Evolutionary conservation across 768 basidiomycete genomes (phyloP).

Genomic region (Ramaria sp.): DNA sequence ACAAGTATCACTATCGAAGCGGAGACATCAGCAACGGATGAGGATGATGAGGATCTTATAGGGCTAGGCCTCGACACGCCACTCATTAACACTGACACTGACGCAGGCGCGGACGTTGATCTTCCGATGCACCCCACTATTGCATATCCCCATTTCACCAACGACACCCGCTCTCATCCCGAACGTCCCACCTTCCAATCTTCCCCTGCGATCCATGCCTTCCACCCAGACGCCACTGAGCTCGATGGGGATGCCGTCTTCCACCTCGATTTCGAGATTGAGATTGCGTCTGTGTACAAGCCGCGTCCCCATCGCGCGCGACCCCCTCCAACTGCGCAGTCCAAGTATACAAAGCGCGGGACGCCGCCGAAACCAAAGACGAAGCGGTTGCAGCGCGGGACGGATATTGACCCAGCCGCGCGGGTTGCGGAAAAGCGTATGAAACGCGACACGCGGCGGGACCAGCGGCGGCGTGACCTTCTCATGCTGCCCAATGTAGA

Average conservation of each 20-base stretch:
- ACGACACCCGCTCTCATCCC: slow-evolving; percentile 3
- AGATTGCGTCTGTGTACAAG: slow-evolving; percentile 64
- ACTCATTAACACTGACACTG: slow-evolving; percentile 21
- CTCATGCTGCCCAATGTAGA: slow-evolving; percentile 14
- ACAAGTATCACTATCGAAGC: slow-evolving; percentile 20
- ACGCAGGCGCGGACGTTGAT: slow-evolving; percentile 25
- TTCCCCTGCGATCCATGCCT: slow-evolving; percentile 1
- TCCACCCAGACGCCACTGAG: slow-evolving; percentile 22
- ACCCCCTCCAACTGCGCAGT: slow-evolving; percentile 18
- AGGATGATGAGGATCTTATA: neutral
- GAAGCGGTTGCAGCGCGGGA: neutral
- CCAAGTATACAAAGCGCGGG: slow-evolving; percentile 15
- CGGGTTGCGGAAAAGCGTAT: slow-evolving; percentile 31
- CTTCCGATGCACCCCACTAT: slow-evolving; percentile 11
- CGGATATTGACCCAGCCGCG: slow-evolving; percentile 14
- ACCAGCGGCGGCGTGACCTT: slow-evolving; percentile 27
- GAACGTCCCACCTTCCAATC: slow-evolving; percentile 8
- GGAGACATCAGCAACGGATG: slow-evolving; percentile 18
- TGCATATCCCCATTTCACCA: neutral
- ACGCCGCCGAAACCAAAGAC: slow-evolving; percentile 19
- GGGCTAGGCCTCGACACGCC: neutral
- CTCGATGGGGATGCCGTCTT: slow-evolving; percentile 22
- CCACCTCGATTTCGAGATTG: slow-evolving; percentile 38
- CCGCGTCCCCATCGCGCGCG: slow-evolving; percentile 52
- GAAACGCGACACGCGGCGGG: slow-evolving; percentile 40